Evolutionary conservation across 495 filamentous ascomycete species (phyloP).

Genomic region (Talaromyces stipitatus): DNA sequence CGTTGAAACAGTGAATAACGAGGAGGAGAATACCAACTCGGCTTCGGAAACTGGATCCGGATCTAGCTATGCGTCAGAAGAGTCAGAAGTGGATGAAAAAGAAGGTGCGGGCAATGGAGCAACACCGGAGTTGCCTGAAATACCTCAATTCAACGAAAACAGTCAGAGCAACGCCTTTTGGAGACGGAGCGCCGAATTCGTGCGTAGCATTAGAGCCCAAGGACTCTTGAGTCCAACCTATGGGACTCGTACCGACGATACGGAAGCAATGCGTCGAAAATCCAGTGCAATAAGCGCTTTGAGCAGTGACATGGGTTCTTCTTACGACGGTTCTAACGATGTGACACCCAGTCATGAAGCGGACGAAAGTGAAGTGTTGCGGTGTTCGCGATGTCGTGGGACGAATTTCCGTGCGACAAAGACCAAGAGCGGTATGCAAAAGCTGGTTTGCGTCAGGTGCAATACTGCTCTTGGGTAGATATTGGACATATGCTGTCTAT

Average conservation of each 20-base stretch:
- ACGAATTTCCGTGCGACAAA: slow-evolving; percentile 46
- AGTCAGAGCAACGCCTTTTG: slow-evolving; percentile 48
- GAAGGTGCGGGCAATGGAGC: slow-evolving; percentile 1
- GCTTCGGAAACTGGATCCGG: slow-evolving; percentile 1
- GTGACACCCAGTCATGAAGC: background rate
- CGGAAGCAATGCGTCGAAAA: slow-evolving; percentile 21
- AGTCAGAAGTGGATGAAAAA: slow-evolving; percentile 14
- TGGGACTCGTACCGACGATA: slow-evolving; percentile 9
- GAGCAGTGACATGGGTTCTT: slow-evolving; percentile 37
- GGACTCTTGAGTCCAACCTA: background rate
- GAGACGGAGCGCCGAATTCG: slow-evolving; percentile 27
- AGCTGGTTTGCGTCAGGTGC: slow-evolving; percentile 47
- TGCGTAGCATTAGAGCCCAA: slow-evolving; percentile 15
- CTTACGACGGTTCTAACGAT: background rate
- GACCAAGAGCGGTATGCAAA: slow-evolving; percentile 36
- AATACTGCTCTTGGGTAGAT: slow-evolving; percentile 13
- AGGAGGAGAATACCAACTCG: slow-evolving; percentile 5
- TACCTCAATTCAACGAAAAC: slow-evolving; percentile 44
- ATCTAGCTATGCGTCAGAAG: slow-evolving; percentile 10
- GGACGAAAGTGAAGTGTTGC: slow-evolving; percentile 35
- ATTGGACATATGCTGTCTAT: background rate
- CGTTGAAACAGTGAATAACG: background rate
- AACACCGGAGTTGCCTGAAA: slow-evolving; percentile 13
- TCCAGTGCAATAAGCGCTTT: slow-evolving; percentile 30
- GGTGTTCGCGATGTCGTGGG: slow-evolving; percentile 42